phyloP scores from a whole-genome alignment of 108 stramenopile genomes.

The Cyclotella atomus region DNA sequence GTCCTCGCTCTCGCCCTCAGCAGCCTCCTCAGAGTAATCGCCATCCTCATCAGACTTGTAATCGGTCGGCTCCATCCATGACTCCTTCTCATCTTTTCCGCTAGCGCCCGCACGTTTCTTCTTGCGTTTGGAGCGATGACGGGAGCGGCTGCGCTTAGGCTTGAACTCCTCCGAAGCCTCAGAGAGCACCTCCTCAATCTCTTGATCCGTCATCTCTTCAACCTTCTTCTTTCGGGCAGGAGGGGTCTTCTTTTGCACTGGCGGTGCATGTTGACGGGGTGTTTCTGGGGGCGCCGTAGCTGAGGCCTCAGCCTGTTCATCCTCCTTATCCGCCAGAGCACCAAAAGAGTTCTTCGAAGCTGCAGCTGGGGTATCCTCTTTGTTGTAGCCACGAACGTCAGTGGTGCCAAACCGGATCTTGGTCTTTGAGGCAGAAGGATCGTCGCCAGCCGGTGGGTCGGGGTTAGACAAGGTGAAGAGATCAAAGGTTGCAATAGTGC shows the following conservation, averaged over 20 bases:
- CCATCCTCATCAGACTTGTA: not conserved
- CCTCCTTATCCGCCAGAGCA: not conserved
- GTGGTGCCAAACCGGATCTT: not conserved
- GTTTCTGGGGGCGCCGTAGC: not conserved
- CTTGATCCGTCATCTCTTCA: not conserved
- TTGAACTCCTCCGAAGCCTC: not conserved
- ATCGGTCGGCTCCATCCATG: not conserved
- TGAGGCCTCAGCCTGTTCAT: not conserved
- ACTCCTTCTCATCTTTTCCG: not conserved
- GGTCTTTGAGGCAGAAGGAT: not conserved
- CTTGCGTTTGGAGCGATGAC: not conserved
- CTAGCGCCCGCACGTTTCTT: not conserved
- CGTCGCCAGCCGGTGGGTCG: not conserved
- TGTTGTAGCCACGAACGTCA: not conserved
- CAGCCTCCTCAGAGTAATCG: not conserved
- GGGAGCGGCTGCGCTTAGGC: not conserved
- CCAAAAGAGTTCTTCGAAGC: not conserved
- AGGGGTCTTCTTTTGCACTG: not conserved
- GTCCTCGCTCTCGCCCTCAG: not conserved
- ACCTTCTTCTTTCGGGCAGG: not conserved
- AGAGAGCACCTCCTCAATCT: not conserved
- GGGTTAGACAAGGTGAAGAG: not conserved
- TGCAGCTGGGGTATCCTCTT: not conserved
- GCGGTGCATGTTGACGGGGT: not conserved
- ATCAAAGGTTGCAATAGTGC: not conserved